Base-by-base conservation (phyloP, 129 eudicot genomes). In the Mikania micrantha region DNA sequence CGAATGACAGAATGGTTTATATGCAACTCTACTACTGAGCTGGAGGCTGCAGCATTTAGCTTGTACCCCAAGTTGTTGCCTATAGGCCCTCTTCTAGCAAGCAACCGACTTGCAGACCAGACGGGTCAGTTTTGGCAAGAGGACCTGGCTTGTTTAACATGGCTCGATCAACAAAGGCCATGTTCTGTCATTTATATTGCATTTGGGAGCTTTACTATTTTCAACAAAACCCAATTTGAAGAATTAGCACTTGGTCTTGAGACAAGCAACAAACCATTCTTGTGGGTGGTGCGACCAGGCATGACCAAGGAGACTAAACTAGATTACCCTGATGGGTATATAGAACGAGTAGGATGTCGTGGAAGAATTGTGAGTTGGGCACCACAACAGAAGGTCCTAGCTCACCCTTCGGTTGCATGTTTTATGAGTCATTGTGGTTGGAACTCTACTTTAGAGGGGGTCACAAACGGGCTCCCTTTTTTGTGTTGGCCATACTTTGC, bases 401-500 rank as follows among this genome's bases (percentile, higher is more conserved):
- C 74, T 5, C 96, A 88, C 45, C 87, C 85, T 67, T 85, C 91
- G 1, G 64, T 90, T 9, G 87, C 87, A 19, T 84, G 91, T 49
- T 90, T 90, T 24, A 2, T 82, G 48, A 84, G 80, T 57, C 95
- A 90, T 11, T 86, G 91, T 49, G 95, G 96, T 15, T 86, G 96
- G 95, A 86, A 90, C 57, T 90, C 97, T 9, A 84, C 88, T 15
- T 16, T 80, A 21, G 97, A 90, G 42, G 85, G 88, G 35, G 48
- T 82, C n/a, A 70, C 88, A 66, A 80, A 76, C 12, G 95, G 97
- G 17, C 60, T 82, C 7, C 91, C 91, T n/a, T 80, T 87, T 54
- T 48, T 90, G 49, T 90, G 97, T 40, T 87, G 97, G 95, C 97
- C 91, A 17, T 90, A 87, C 52, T 87, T 82, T 64, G 81, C 79